Evolutionary conservation across 2,329 filamentous ascomycete genomes (phyloP).

Genomic region (Boeremia exigua): DNA sequence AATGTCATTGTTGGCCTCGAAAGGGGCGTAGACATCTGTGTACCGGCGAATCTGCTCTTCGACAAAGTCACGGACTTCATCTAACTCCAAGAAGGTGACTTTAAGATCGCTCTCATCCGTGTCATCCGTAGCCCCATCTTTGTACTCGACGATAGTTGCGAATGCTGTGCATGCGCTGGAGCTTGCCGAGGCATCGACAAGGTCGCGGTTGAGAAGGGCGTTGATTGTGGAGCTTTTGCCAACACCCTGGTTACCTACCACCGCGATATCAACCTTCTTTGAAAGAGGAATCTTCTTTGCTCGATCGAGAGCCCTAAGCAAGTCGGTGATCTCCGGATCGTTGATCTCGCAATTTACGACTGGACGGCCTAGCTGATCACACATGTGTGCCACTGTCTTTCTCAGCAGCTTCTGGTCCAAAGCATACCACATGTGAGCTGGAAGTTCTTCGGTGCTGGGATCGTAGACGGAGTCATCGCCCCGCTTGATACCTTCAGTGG

Average conservation of each 20-base stretch:
- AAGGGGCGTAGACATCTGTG: not conserved
- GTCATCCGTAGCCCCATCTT: constrained; percentile 13
- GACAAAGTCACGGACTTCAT: constrained; percentile 7
- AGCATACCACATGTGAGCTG: not conserved
- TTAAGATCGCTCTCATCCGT: constrained; percentile 13
- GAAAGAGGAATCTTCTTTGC: constrained; percentile 5
- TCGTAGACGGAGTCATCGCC: not conserved
- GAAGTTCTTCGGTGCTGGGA: not conserved
- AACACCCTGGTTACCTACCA: constrained; percentile 20
- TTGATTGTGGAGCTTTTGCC: constrained; percentile 23
- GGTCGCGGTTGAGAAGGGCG: constrained; percentile 13
- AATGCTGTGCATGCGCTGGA: constrained; percentile 16
- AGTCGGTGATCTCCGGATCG: constrained; percentile 2
- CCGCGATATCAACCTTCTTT: constrained; percentile 6
- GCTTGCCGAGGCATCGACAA: constrained; percentile 9
- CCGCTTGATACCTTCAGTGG: not conserved
- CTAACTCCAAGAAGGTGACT: constrained; percentile 1
- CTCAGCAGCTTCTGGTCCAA: not conserved
- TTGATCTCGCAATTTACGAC: not conserved
- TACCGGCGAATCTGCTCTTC: constrained; percentile 15
- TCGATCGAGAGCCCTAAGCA: not conserved
- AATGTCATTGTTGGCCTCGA: not conserved
- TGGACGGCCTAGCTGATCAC: not conserved
- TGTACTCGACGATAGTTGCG: constrained; percentile 12
- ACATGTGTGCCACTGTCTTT: not conserved